Percentiles rank a stretch among this genome's conserved stretches.
phyloP scores from a whole-genome alignment of 1,284 basidiomycete species.

The Rhizoctonia solani region DNA sequence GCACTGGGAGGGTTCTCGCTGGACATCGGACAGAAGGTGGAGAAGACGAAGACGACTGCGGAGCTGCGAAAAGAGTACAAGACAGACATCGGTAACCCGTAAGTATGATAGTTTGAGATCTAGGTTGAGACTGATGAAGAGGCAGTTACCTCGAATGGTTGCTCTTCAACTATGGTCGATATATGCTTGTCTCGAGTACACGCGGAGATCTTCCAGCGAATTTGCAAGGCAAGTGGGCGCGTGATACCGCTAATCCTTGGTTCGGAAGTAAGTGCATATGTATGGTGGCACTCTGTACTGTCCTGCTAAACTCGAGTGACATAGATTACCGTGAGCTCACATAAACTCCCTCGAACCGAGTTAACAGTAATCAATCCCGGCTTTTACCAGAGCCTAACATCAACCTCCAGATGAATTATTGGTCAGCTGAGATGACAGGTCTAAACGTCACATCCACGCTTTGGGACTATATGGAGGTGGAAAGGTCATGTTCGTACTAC shows the following conservation, averaged over 20 bases:
- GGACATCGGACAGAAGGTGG: slow-evolving; percentile 60
- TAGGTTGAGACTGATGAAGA: neutral
- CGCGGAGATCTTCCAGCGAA: slow-evolving; percentile 68
- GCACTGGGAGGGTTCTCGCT: slow-evolving; percentile 57
- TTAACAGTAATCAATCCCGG: neutral
- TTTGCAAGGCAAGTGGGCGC: slow-evolving; percentile 73
- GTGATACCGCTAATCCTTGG: slow-evolving; percentile 61
- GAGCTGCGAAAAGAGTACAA: slow-evolving; percentile 57
- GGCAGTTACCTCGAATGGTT: slow-evolving; percentile 67
- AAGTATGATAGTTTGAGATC: neutral
- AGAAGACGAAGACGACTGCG: slow-evolving; percentile 61
- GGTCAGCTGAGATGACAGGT: slow-evolving; percentile 70
- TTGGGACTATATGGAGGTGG: slow-evolving; percentile 70
- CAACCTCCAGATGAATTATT: slow-evolving; percentile 80
- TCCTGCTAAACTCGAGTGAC: neutral
- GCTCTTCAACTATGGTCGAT: slow-evolving; percentile 71
- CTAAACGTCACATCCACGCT: slow-evolving; percentile 61
- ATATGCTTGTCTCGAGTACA: slow-evolving; percentile 63
- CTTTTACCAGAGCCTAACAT: slow-evolving; percentile 64
- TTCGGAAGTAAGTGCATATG: slow-evolving; percentile 54
- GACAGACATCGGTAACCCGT: slow-evolving; percentile 57
- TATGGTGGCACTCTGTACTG: neutral
- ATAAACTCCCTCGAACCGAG: too few relatives aligned
- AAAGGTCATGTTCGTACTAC: slow-evolving; percentile 10
- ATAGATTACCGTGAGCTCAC: slow-evolving; percentile 62